Evolutionary conservation across 352 stramenopile species (phyloP), one percentile per base, ranked within the genome.

Genomic region (Globisporangium cederbergense): DNA sequence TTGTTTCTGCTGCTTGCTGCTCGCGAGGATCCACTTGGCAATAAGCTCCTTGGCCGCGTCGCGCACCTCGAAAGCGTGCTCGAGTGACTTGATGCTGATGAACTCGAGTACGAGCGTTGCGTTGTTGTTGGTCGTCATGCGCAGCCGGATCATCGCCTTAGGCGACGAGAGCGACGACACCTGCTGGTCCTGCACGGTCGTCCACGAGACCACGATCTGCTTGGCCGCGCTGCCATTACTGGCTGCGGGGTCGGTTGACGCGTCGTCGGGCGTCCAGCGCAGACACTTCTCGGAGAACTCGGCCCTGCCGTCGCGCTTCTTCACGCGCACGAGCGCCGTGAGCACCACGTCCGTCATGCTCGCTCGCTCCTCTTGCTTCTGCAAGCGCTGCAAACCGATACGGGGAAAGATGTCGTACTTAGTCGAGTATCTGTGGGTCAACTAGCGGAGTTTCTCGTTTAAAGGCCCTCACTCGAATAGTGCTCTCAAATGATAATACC

Each of bases 141-240:
- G 85, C 58, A 93, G 68, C 47, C 85, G 85, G 70, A 93, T 90
- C 85, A 93, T 91, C 56, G 85, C 85, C 64, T 90, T 89, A 47
- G 85, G 82, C 8, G 75, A 88, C 60, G 74, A 78, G 28, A 81
- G 65, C 36, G 85, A 93, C 62, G 85, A 93, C 60, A 93, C 82
- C 63, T 93, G 85, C 66, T 93, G 85, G 66, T 91, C 85, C 69
- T 90, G 81, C 28, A 93, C 81, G 54, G 64, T 86, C 60, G 64
- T 75, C 85, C 85, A 93, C 9, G 69, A 56, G 58, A 93, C 82
- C 30, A 83, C 70, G 36, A 93, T 80, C 18, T 74, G 81, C 50
- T 78, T 54, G 40, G 73, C 60, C 45, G 58, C 9, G 46, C 56
- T 18, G 64, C 47, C 30, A 25, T 25, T 42, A 1, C n/a, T 18